Evolutionary conservation across 306 rosid genomes (phyloP).

Genomic region (Datisca glomerata): DNA sequence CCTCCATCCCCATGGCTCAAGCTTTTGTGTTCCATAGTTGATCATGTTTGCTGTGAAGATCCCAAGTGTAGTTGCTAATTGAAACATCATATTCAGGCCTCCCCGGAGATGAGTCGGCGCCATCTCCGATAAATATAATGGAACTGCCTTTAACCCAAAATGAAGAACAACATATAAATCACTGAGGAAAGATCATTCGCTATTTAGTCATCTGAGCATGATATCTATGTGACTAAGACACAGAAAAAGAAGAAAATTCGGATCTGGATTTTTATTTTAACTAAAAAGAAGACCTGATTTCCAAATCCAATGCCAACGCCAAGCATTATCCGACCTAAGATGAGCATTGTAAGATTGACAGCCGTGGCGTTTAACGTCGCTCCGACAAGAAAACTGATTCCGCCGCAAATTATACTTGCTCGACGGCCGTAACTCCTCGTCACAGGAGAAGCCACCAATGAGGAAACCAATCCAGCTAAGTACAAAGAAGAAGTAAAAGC

Average conservation of each 20-base stretch:
- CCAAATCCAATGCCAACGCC: constrained; percentile 96
- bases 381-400: constrained; percentile 63
- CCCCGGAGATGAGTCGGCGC: constrained; percentile 93
- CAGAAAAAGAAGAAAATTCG: too few relatives aligned
- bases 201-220: neutral
- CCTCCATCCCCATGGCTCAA: constrained; percentile 87
- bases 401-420: constrained; percentile 59
- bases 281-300: constrained; percentile 49
- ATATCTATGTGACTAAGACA: too few relatives aligned
- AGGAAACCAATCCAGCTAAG: constrained; percentile 75
- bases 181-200: constrained; percentile 1
- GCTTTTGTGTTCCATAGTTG: constrained; percentile 71
- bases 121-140: constrained; percentile 86
- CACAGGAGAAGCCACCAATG: constrained; percentile 65
- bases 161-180: constrained; percentile 3
- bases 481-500: constrained; percentile 88
- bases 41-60: constrained; percentile 86
- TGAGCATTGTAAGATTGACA: constrained; percentile 51
- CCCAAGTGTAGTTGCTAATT: constrained; percentile 80
- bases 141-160: constrained; percentile 60
- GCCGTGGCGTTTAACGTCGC: constrained; percentile 61
- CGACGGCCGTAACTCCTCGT: constrained; percentile 69
- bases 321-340: constrained; percentile 79
- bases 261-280: too few relatives aligned
- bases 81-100: constrained; percentile 90